These are phyloP conservation scores for Cynanchum wilfordii DNA, from an alignment of 257 asterid species.

Conservation along the genomic window DNA sequence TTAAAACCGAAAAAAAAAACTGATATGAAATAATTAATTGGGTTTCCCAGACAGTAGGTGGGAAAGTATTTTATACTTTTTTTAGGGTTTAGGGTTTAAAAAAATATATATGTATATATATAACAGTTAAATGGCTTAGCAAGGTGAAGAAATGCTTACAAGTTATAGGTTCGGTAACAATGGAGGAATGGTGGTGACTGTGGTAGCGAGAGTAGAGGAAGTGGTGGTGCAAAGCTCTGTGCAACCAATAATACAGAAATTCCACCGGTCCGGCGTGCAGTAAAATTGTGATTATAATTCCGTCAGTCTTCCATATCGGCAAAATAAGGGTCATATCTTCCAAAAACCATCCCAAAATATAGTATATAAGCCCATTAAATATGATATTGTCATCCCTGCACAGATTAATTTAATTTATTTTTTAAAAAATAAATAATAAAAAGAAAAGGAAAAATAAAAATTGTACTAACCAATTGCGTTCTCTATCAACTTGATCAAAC, in stretches of 20 bases:
- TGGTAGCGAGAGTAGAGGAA: conserved; percentile 85
- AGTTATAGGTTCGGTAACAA: conserved; percentile 88
- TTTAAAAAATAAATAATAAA: not conserved
- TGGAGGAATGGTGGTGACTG: conserved; percentile 89
- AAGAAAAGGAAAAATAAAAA: not conserved
- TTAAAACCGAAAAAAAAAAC: too few relatives aligned
- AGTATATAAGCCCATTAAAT: conserved; percentile 60
- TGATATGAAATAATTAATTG: too few relatives aligned
- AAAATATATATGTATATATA: too few relatives aligned
- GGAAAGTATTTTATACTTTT: too few relatives aligned
- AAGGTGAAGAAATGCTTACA: conserved; percentile 36
- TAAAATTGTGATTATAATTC: conserved; percentile 46
- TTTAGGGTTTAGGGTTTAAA: too few relatives aligned
- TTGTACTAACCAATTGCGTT: conserved; percentile 62
- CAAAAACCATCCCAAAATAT: conserved; percentile 23
- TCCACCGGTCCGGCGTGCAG: conserved; percentile 77
- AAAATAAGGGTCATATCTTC: conserved; percentile 22
- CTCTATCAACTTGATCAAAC: conserved; percentile 84
- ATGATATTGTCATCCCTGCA: conserved; percentile 86
- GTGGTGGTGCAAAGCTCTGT: conserved; percentile 91
- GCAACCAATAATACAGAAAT: conserved; percentile 89
- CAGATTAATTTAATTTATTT: not conserved
- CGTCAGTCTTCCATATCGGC: conserved; percentile 67
- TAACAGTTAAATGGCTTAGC: too few relatives aligned
- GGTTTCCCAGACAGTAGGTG: too few relatives aligned